Evolutionary conservation across 257 asterid genomes (phyloP), one percentile per base, ranked within the genome.

Genomic region (Fraxinus quadrangulata): DNA sequence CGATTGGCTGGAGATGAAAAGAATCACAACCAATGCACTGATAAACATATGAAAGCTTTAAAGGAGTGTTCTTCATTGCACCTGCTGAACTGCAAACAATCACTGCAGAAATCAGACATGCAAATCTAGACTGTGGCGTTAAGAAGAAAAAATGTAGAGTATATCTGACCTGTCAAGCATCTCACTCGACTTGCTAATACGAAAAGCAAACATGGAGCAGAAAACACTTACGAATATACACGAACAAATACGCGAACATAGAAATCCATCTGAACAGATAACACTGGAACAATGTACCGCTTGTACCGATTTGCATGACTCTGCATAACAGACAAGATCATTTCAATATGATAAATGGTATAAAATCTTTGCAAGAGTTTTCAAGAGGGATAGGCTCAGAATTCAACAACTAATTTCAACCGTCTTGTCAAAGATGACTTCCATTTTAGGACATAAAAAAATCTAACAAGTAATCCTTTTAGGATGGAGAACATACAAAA

Each of bases 301-400:
- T 91, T 95, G 84, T 95, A 92, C 34, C 98, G 93, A 89, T 95
- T 95, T 74, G 99, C 99, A 86, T 95, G 99, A 89, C 97, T 88
- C 99, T 95, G 96, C 88, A 86, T 4, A 74, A 70, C 42, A 37
- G 76, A 54, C 36, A 11, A 74, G 33, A 26, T 77, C 71, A 73
- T 74, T 26, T 23, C 14, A 74, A 74, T 45, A 40, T 42, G 61
- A 72, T 1, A 56, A 42, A n/a, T 21, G 19, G 47, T 31, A 61
- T 5, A 73, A 45, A 70, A 16, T 61, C 24, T 54, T 61, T 24
- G 16, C 31, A 61, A 8, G 24, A 21, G 14, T 61, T 61, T 61
- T 21, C 67, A 2, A 61, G 67, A 21, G 67, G 31, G 67, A 49
- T 61, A 61, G 67, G 1, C 24, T 49, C 1, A 5, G 61, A 17